Conservation (phyloP, 495 filamentous ascomycete species). For the Daldinia grandis region DNA sequence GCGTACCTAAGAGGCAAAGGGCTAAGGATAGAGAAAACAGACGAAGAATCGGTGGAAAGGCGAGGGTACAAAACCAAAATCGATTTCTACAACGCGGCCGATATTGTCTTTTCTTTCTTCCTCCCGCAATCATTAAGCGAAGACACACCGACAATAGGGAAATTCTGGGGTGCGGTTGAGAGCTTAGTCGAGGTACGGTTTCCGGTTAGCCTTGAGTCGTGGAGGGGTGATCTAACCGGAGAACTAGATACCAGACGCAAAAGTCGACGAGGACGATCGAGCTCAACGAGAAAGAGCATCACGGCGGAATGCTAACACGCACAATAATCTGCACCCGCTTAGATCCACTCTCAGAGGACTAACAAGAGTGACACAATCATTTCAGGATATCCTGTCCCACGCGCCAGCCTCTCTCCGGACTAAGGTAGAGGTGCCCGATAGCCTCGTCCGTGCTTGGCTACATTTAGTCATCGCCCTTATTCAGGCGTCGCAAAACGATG, state of each 20-base stretch:
- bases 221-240: background rate
- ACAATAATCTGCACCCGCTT: constrained; percentile 7
- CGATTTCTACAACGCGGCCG: constrained; percentile 45
- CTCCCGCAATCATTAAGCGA: constrained; percentile 34
- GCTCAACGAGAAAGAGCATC: background rate
- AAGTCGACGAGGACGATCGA: background rate
- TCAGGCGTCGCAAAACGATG: constrained; percentile 21
- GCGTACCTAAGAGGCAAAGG: constrained; percentile 21
- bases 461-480: constrained; percentile 46
- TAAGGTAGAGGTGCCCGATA: constrained; percentile 42
- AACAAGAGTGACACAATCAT: constrained; percentile 32
- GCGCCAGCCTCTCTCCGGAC: constrained; percentile 16
- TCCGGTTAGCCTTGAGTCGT: background rate
- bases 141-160: constrained; percentile 38
- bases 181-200: constrained; percentile 37
- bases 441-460: constrained; percentile 45
- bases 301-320: background rate
- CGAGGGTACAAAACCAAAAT: constrained; percentile 39
- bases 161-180: constrained; percentile 50
- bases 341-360: constrained; percentile 31
- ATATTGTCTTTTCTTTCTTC: constrained; percentile 49
- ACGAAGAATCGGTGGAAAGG: constrained; percentile 20
- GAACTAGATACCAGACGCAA: constrained; percentile 7
- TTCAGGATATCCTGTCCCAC: constrained; percentile 41
- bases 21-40: constrained; percentile 12